Evolutionary conservation across 371 early-diverging fungal genomes (phyloP).

Genomic region (Lichtheimia ornata): DNA sequence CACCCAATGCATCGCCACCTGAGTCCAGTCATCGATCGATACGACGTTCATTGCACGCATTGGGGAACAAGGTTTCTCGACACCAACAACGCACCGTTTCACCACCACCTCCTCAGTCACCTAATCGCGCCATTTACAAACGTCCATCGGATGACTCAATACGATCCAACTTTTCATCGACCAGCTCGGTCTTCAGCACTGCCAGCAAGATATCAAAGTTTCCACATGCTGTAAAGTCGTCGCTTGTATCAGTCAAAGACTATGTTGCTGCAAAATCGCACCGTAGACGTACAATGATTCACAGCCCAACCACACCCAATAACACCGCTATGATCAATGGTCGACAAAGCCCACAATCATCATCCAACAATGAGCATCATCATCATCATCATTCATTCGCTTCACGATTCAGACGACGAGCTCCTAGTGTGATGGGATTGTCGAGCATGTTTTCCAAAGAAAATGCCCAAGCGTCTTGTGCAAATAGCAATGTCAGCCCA

Average conservation of each 20-base stretch:
- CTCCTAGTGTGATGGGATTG: constrained; percentile 30
- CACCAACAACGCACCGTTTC: too few species aligned
- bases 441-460: constrained; percentile 17
- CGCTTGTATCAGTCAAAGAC: constrained; percentile 35
- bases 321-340: neutral
- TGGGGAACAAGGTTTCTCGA: too few species aligned
- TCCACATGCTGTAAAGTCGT: constrained; percentile 41
- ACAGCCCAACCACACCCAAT: too few species aligned
- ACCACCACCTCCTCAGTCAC: too few species aligned
- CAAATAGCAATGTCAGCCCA: constrained; percentile 7
- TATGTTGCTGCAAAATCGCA: constrained; percentile 9
- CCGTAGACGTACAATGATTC: too few species aligned
- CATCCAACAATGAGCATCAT: constrained; percentile 1
- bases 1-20: too few species aligned
- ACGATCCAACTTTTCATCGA: constrained; percentile 35
- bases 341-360: constrained; percentile 4
- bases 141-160: constrained; percentile 34
- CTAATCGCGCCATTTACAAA: neutral
- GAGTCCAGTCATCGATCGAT: too few species aligned
- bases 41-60: too few species aligned
- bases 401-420: constrained; percentile 21
- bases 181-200: constrained; percentile 44
- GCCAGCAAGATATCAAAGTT: constrained; percentile 39
- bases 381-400: constrained; percentile 15
- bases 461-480: neutral